Conservation (phyloP, 495 filamentous ascomycete species). For the Xylaria nigripes region DNA sequence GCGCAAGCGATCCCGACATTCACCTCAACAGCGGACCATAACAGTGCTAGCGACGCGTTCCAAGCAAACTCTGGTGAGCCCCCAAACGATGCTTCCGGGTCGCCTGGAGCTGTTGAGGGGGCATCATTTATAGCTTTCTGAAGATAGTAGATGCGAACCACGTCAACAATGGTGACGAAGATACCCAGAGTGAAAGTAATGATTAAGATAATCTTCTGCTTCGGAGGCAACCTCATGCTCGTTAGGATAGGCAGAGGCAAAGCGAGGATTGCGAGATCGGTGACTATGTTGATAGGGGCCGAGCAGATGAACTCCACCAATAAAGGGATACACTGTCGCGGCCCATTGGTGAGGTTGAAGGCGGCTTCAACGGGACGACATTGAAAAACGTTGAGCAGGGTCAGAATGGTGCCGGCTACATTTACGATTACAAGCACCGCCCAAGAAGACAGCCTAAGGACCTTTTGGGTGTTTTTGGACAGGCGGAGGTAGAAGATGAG, state of each 20-base stretch:
- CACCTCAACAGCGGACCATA: constrained; percentile 91
- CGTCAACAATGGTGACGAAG: constrained; percentile 82
- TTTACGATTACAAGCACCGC: constrained; percentile 67
- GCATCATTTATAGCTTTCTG: constrained; percentile 53
- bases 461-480: constrained; percentile 58
- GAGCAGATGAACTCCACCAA: constrained; percentile 78
- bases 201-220: constrained; percentile 77
- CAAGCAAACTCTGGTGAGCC: constrained; percentile 42
- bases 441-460: constrained; percentile 64
- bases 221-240: constrained; percentile 68
- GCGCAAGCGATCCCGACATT: constrained; percentile 82
- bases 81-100: constrained; percentile 26
- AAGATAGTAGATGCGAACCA: constrained; percentile 81
- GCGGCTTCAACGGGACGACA: constrained; percentile 65
- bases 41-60: constrained; percentile 76
- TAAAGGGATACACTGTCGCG: constrained; percentile 59
- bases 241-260: constrained; percentile 86
- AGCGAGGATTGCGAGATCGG: constrained; percentile 74
- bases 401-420: constrained; percentile 66
- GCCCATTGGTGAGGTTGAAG: constrained; percentile 37
- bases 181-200: constrained; percentile 75
- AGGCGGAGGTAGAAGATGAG: constrained; percentile 79
- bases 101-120: constrained; percentile 17
- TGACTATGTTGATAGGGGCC: constrained; percentile 74
- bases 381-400: constrained; percentile 81